Conservation (phyloP, 192 early-diverging fungal species). For the Umbelopsis vinacea region DNA sequence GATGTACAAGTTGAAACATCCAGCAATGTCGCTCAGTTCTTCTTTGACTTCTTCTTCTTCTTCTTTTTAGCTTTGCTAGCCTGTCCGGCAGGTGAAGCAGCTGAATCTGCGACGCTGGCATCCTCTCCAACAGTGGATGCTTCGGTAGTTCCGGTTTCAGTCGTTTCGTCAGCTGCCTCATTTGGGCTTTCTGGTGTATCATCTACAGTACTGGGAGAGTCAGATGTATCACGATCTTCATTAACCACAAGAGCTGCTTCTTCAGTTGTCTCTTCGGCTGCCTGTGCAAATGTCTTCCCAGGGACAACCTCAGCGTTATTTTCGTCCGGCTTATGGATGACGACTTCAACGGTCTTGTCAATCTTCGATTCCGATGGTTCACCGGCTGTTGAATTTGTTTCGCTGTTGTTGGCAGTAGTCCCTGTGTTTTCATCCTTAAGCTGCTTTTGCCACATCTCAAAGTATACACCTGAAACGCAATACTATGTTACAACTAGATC, state of each 20-base stretch:
- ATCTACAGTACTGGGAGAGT: not conserved
- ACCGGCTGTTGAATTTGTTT: not conserved
- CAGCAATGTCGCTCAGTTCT: not conserved
- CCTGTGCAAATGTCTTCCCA: not conserved
- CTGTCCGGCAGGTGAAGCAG: conserved; percentile 8
- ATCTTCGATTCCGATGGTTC: not conserved
- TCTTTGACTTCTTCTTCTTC: conserved; percentile 23
- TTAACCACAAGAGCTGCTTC: not conserved
- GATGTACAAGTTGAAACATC: not conserved
- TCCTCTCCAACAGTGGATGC: not conserved
- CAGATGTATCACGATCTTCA: not conserved
- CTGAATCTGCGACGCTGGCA: not conserved
- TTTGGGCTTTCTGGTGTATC: not conserved
- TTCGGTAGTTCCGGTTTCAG: not conserved
- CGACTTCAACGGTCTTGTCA: not conserved
- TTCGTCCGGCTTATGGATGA: not conserved
- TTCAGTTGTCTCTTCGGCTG: not conserved
- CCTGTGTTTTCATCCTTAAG: conserved; percentile 60
- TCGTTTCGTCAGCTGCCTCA: not conserved
- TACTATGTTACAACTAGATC: not conserved
- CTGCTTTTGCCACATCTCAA: conserved; percentile 94
- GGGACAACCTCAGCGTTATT: not conserved
- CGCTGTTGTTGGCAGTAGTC: conserved; percentile 14
- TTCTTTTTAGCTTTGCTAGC: conserved; percentile 19
- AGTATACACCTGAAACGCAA: conserved; percentile 67